Percentiles rank a stretch among this genome's conserved stretches.
Conservation (phyloP, 257 asterid genomes). For the Solanum ossicruentum region DNA sequence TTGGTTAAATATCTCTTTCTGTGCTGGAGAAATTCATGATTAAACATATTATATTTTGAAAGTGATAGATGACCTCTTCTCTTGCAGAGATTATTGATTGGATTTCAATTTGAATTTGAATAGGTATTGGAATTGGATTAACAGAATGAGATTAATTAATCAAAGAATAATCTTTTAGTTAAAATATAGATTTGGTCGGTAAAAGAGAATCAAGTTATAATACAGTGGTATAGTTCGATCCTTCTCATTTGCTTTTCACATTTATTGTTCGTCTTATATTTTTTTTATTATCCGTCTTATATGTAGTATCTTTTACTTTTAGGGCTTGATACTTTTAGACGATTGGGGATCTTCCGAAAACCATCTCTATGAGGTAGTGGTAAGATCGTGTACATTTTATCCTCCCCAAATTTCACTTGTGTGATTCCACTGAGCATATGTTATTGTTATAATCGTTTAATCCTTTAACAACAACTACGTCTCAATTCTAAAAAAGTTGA, state of each 20-base stretch:
- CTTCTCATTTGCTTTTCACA: too few species aligned
- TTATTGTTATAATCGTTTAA: too few species aligned
- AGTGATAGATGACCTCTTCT: conserved; percentile 14
- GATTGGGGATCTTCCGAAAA: too few species aligned
- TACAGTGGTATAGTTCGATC: neutral
- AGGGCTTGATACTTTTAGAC: too few species aligned
- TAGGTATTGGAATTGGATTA: neutral
- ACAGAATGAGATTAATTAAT: neutral
- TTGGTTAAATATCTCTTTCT: conserved; percentile 27
- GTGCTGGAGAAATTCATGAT: neutral
- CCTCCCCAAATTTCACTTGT: fast-evolving
- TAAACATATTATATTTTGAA: neutral
- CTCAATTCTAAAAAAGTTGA: neutral
- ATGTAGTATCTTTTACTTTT: too few species aligned
- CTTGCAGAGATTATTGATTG: conserved; percentile 12
- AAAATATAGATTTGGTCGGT: neutral
- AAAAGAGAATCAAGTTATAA: neutral
- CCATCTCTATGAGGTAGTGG: too few species aligned
- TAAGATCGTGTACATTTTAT: too few species aligned
- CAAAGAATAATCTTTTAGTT: neutral
- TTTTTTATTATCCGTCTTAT: too few species aligned
- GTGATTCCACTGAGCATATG: too few species aligned
- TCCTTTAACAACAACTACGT: too few species aligned
- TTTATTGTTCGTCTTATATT: too few species aligned
- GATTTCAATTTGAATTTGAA: neutral